Evolutionary conservation across 1,139 yeast species (phyloP), one percentile per base, ranked within the genome.

Genomic region (Debaryomyces subglobosus): DNA sequence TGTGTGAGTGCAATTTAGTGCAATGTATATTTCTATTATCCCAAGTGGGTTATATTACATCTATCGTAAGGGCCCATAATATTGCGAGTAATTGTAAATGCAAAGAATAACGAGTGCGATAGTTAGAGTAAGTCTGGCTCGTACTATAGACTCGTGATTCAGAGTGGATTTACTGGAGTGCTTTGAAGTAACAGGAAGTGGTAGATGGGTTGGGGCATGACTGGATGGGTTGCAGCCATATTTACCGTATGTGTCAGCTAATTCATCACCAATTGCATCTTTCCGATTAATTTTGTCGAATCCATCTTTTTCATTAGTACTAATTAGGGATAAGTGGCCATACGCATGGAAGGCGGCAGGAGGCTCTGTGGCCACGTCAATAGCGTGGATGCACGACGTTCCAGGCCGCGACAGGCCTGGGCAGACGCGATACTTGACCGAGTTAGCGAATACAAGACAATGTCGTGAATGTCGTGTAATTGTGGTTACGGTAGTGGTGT

Each of bases 331-430:
- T 12, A 15, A 16, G 21, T 15, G 10, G 20, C 5, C 16, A 32
- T 15, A 34, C 25, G 38, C 38, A 35, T 35, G 13, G 38, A 35
- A 35, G 38, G 25, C 38, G 38, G 15, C 24, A 12, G 25, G 38
- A 10, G 13, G 23, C n/a, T 21, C 25, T 21, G 38, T 9, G 24
- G 15, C 13, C 15, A 15, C 23, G 37, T 34, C 23, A 16, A 9
- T 16, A 32, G 35, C 6, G 18, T 13, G 18, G 13, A 15, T 16
- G 12, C 18, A 13, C 21, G 23, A 34, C 23, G 6, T 4, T 16
- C 37, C 37, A 18, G 37, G 13, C 12, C 23, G 37, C 20, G 6
- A 18, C n/a, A 12, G 7, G n/a, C 15, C 23, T 34, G 20, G 23
- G 7, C 13, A 18, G 37, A 34, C 37, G 21, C n/a, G 13, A 10